Conservation (phyloP, 2,329 filamentous ascomycete genomes). For the Claviceps sp. region DNA sequence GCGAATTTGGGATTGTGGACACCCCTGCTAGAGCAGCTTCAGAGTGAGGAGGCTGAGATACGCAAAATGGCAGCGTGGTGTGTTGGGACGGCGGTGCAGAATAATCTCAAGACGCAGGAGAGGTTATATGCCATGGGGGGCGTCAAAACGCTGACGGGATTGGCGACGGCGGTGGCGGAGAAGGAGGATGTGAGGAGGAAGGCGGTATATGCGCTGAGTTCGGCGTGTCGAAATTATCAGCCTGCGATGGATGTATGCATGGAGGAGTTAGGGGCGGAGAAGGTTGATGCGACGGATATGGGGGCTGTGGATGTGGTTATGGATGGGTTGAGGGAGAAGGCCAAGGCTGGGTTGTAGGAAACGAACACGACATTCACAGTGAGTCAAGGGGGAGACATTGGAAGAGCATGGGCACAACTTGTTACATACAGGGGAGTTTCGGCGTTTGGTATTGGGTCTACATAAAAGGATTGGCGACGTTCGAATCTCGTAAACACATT, state of each 20-base stretch:
- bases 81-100: constrained; percentile 87
- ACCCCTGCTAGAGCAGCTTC: constrained; percentile 59
- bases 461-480: background rate
- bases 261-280: constrained; percentile 45
- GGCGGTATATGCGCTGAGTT: constrained; percentile 80
- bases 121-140: constrained; percentile 49
- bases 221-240: constrained; percentile 78
- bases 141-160: constrained; percentile 52
- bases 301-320: constrained; percentile 69
- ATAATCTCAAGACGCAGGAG: constrained; percentile 80
- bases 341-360: constrained; percentile 16
- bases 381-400: background rate
- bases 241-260: constrained; percentile 60
- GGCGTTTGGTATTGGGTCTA: constrained; percentile 7
- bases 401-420: constrained; percentile 11
- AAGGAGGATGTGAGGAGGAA: constrained; percentile 61
- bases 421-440: constrained; percentile 24
- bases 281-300: constrained; percentile 79
- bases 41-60: constrained; percentile 55
- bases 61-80: constrained; percentile 88
- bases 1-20: constrained; percentile 67
- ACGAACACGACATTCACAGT: background rate
- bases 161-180: constrained; percentile 33
- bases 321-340: constrained; percentile 46
- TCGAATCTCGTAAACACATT: background rate